phyloP scores from a whole-genome alignment of 2,329 filamentous ascomycete genomes.

The Nigrospora oryzae region DNA sequence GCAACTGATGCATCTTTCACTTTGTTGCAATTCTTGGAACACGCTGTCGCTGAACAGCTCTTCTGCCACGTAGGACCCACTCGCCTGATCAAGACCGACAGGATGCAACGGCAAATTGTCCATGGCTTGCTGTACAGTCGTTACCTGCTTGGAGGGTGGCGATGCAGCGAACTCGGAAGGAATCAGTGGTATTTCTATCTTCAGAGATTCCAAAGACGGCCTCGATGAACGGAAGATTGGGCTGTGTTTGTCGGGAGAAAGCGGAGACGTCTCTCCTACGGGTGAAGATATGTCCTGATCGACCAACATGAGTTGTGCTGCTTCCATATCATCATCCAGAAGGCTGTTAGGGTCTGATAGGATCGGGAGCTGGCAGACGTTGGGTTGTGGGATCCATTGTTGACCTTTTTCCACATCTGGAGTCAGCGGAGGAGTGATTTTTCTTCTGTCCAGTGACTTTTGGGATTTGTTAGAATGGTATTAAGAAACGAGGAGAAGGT shows the following conservation, averaged over 20 bases:
- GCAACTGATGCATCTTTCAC: constrained; percentile 5
- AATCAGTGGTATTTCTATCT: constrained; percentile 16
- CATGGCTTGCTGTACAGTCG: constrained; percentile 5
- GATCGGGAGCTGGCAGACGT: constrained; percentile 14
- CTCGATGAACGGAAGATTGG: constrained; percentile 2
- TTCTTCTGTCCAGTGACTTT: constrained; percentile 9
- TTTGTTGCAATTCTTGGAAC: constrained; percentile 8
- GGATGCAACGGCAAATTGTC: constrained; percentile 10
- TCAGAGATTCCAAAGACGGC: constrained; percentile 10
- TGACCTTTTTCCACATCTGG: constrained; percentile 6
- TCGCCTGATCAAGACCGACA: background rate
- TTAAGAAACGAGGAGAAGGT: background rate
- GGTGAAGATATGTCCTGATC: constrained; percentile 1
- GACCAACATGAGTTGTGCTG: constrained; percentile 11
- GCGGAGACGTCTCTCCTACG: constrained; percentile 1
- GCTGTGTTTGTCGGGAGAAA: constrained; percentile 6
- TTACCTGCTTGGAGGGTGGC: background rate
- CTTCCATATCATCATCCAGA: constrained; percentile 15
- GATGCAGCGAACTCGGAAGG: constrained; percentile 7
- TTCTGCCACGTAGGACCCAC: background rate
- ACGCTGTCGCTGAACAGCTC: constrained; percentile 8
- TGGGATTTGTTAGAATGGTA: background rate
- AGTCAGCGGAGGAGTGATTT: constrained; percentile 18
- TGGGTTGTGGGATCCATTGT: constrained; percentile 12
- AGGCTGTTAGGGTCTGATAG: constrained; percentile 16